These are phyloP conservation scores for Fonsecaea erecta DNA, from an alignment of 2,329 filamentous ascomycete genomes.

Conservation along the genomic window DNA sequence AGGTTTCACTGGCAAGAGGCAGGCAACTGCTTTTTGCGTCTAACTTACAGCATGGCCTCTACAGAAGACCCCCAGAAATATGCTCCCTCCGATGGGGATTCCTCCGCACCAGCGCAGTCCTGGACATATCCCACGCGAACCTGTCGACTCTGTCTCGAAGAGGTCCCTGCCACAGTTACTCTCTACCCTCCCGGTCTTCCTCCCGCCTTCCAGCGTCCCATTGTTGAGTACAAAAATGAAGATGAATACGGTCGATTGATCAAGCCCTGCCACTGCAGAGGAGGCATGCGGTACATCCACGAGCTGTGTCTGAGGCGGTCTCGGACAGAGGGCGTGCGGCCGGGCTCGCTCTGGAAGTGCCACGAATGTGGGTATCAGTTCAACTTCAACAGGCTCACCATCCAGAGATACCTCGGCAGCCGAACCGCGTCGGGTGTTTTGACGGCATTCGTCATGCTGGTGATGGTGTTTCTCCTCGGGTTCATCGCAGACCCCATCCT, in stretches of 20 bases:
- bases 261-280: conserved; percentile 90
- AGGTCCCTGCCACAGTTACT: conserved; percentile 65
- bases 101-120: conserved; percentile 18
- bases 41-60: conserved; percentile 17
- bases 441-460: conserved; percentile 72
- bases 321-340: conserved; percentile 71
- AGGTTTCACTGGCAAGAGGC: not conserved
- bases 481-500: conserved; percentile 94
- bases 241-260: conserved; percentile 75
- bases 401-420: conserved; percentile 62
- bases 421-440: conserved; percentile 69
- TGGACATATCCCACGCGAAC: conserved; percentile 68
- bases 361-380: conserved; percentile 37
- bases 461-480: conserved; percentile 79
- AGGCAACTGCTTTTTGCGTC: not conserved
- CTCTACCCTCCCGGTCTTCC: conserved; percentile 59
- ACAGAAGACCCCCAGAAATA: conserved; percentile 5
- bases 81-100: not conserved
- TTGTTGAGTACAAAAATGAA: conserved; percentile 73
- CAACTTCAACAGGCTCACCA: conserved; percentile 36
- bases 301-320: conserved; percentile 85
- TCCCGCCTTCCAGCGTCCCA: conserved; percentile 60
- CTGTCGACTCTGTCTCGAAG: conserved; percentile 89
- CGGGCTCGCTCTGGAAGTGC: conserved; percentile 38
- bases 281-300: conserved; percentile 90